Evolutionary conservation across 2,329 filamentous ascomycete species (phyloP).

Genomic region (Diaporthe caulivora): DNA sequence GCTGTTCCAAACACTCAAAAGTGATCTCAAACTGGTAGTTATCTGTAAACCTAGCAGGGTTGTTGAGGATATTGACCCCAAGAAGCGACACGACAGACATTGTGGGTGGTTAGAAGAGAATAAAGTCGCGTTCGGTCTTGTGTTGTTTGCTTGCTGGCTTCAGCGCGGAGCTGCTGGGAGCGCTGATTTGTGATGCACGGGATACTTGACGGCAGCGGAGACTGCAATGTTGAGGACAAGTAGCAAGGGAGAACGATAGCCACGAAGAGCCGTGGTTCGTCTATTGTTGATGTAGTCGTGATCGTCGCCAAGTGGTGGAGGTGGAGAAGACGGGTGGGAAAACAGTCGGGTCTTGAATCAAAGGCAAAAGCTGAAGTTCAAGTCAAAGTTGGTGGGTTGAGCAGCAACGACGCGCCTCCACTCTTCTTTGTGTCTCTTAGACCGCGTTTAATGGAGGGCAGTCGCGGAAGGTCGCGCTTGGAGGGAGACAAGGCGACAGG

Average conservation of each 20-base stretch:
- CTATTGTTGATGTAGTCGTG: not conserved
- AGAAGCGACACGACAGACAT: slow-evolving; percentile 98
- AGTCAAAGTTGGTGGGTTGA: slow-evolving; percentile 30
- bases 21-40: slow-evolving; percentile 98
- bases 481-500: not conserved
- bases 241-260: not conserved
- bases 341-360: not conserved
- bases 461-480: slow-evolving; percentile 9
- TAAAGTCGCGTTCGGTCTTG: not conserved
- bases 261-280: not conserved
- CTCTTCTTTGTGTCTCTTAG: slow-evolving; percentile 18
- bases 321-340: not conserved
- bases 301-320: not conserved
- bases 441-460: slow-evolving; percentile 26
- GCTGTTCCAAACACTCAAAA: slow-evolving; percentile 94
- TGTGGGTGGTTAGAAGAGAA: slow-evolving; percentile 7
- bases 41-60: slow-evolving; percentile 92
- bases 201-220: not conserved
- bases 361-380: slow-evolving; percentile 1
- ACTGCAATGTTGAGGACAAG: not conserved
- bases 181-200: not conserved
- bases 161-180: not conserved
- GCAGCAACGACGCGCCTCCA: slow-evolving; percentile 30
- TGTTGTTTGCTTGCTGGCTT: not conserved
- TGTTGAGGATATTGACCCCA: slow-evolving; percentile 96